Evolutionary conservation across 1,139 yeast species (phyloP).

Genomic region (Scheffersomyces titani): DNA sequence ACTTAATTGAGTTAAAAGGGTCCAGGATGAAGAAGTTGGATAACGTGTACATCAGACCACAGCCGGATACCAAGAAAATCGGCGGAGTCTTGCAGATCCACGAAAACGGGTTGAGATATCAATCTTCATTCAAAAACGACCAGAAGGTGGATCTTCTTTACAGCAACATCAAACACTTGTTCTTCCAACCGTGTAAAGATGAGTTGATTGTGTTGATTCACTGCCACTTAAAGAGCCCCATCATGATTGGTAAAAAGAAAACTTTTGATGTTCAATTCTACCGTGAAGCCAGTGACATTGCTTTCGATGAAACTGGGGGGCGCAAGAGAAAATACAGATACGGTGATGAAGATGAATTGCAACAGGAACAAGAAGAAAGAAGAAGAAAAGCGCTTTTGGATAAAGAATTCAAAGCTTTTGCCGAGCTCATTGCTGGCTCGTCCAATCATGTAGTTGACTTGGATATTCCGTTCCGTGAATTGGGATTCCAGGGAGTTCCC

Average conservation of each 20-base stretch:
- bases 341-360: constrained; percentile 98
- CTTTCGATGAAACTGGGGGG: constrained; percentile 97
- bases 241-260: constrained; percentile 94
- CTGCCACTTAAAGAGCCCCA: constrained; percentile 88
- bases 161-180: constrained; percentile 87
- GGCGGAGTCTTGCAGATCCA: constrained; percentile 92
- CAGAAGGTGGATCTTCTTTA: constrained; percentile 87
- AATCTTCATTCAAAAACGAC: constrained; percentile 77
- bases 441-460: constrained; percentile 80
- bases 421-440: constrained; percentile 88
- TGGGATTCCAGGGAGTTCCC: constrained; percentile 98
- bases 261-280: constrained; percentile 95
- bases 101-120: constrained; percentile 94
- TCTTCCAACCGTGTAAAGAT: constrained; percentile 95
- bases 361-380: constrained; percentile 98
- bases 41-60: constrained; percentile 88
- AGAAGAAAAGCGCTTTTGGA: constrained; percentile 87
- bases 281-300: constrained; percentile 94
- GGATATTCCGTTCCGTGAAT: constrained; percentile 92
- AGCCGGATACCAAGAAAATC: constrained; percentile 92
- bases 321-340: constrained; percentile 86
- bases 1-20: constrained; percentile 73
- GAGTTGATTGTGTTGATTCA: constrained; percentile 92
- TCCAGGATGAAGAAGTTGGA: constrained; percentile 85
- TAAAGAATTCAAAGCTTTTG: constrained; percentile 87